phyloP scores from a whole-genome alignment of 78 protist species.

The Dictyostelium brefeldianum region DNA sequence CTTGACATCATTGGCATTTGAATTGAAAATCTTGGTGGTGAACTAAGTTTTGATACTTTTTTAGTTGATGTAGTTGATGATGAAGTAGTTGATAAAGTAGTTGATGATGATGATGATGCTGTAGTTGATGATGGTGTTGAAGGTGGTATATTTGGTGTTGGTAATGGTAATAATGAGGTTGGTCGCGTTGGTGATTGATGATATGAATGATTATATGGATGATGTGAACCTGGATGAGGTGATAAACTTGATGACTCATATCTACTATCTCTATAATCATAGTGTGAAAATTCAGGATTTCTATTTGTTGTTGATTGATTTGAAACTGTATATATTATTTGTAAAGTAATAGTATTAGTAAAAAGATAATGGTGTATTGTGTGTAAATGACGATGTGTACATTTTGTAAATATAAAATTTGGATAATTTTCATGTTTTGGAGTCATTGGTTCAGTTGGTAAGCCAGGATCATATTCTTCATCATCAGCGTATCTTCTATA shows the following conservation, averaged over 20 bases:
- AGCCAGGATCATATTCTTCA: slow-evolving; percentile 27
- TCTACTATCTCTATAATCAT: slow-evolving; percentile 15
- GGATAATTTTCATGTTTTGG: slow-evolving; percentile 41
- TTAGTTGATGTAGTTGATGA: slow-evolving; percentile 8
- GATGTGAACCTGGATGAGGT: too few relatives aligned
- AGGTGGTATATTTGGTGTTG: not conserved
- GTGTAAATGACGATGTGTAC: too few relatives aligned
- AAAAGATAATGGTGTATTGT: too few relatives aligned
- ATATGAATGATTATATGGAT: not conserved
- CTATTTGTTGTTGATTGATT: not conserved
- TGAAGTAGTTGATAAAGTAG: not conserved
- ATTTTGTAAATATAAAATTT: slow-evolving; percentile 26
- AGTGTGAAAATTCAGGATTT: not conserved
- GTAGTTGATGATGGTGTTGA: not conserved
- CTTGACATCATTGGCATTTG: slow-evolving; percentile 5
- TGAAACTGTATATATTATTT: not conserved
- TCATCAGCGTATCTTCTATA: too few relatives aligned
- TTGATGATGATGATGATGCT: not conserved
- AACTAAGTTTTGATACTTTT: slow-evolving; percentile 3
- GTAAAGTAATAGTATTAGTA: not conserved
- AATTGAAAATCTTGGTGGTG: slow-evolving; percentile 15
- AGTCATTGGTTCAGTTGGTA: slow-evolving; percentile 59
- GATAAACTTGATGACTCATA: not conserved
- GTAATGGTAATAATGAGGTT: not conserved
- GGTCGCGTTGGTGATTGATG: not conserved